Base-by-base conservation (phyloP, 1,284 basidiomycete species). In the Pascua sp. region DNA sequence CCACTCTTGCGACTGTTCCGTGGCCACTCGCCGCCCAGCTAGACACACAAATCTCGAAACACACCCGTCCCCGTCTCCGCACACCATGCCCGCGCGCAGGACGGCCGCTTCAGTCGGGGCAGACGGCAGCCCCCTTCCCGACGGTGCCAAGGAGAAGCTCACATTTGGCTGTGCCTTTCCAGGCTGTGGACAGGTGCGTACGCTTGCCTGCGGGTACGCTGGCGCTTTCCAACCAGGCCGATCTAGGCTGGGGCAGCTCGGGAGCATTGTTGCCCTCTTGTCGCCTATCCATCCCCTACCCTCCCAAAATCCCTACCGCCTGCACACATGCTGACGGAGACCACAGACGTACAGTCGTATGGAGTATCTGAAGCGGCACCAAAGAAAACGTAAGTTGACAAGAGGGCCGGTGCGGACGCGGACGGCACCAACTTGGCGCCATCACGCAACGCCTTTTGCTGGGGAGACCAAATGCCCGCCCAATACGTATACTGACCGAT, bases 291-390 rank as follows among this genome's bases (percentile, higher is more conserved):
- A 32, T 32, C 24, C 24, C 4, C 24, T 32, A 3, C 24, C 24
- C n/a, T n/a, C n/a, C n/a, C n/a, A n/a, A n/a, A 32, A 7, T 32
- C 24, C 24, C n/a, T n/a, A n/a, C n/a, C 24, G 24, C 24, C 24
- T 9, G 15, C 18, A 37, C 32, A 24, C 13, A 2, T 17, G 43
- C 60, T 56, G 51, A 62, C 56, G 50, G 24, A 32, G 36, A 17
- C 10, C 42, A 8, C 59, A 77, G 72, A 63, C 65, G 0, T 78
- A 78, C 59, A 75, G 73, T 61, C 70, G 76, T 39, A 72, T 77
- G 68, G 76, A 78, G 59, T 78, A 78, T 56, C 56, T 78, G 57
- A 75, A 75, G 50, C 60, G 77, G 47, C 77, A 78, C 62, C 76
- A 78, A 49, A 57, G 77, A 50, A 78, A 78, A 66, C 77, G 77